Evolutionary conservation across 768 basidiomycete genomes (phyloP), one percentile per base, ranked within the genome.

Genomic region (Chalciporus sphaerocephalus): DNA sequence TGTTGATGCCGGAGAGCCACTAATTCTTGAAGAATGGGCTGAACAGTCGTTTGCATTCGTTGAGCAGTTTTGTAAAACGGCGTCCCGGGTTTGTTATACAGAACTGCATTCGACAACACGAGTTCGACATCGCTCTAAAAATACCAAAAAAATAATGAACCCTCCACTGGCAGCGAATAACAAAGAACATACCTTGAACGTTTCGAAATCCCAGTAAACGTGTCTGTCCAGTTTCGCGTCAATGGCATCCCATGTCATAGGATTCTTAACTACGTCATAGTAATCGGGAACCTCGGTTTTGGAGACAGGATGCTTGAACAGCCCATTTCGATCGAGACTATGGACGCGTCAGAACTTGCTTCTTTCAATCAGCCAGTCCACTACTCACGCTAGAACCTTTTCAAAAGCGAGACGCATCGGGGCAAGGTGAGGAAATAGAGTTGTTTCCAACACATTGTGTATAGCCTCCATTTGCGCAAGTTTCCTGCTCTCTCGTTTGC

Each of bases 161-260:
- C 28, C 50, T 34, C 22, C 11, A 16, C 18, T n/a, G 17, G 27
- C 39, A 27, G 10, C 0, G 54, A 22, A 16, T 20, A n/a, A n/a
- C 17, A 10, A 16, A 16, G 3, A 11, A 48, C 68, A 13, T 52
- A 82, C 90, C 65, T 82, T 79, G 69, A 97, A 94, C 4, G 76
- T 64, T 24, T 81, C 72, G 0, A 87, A 64, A 58, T 89, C 81
- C 73, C 83, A 82, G 64, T 97, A 98, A 58, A 86, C 80, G 48
- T 90, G 85, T 27, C 74, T 73, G 41, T 94, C 87, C 23, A 99
- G 70, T 62, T 90, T 95, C 22, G 69, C 66, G 37, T 90, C 85
- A 58, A 99, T 95, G 22, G 73, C 74, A 11, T 73, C 74, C 83
- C 94, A 93, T 49, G 85, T 86, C 91, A 96, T 96, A 0, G 96